These are phyloP conservation scores for Brassica carinata DNA, from an alignment of 345 rosid genomes.

Conservation along the genomic window DNA sequence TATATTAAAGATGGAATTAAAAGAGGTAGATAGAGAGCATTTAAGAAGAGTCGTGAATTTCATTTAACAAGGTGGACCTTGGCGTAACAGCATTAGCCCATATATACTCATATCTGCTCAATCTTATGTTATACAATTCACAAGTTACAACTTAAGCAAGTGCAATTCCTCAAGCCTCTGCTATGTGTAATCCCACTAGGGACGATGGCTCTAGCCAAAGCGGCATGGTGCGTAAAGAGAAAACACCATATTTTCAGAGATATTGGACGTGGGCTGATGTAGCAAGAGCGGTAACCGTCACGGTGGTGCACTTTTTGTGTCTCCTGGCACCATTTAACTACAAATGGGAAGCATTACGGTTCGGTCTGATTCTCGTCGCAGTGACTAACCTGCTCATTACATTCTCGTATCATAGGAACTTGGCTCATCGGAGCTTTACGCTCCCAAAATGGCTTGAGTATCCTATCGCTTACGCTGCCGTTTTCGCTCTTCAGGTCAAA, in stretches of 20 bases:
- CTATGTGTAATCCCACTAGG: slow-evolving; percentile 26
- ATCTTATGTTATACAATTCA: background rate
- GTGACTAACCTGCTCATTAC: slow-evolving; percentile 66
- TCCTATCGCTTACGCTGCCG: slow-evolving; percentile 69
- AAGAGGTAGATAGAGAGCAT: slow-evolving; percentile 8
- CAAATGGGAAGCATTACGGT: slow-evolving; percentile 69
- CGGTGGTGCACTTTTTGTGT: slow-evolving; percentile 57
- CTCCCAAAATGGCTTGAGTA: slow-evolving; percentile 86
- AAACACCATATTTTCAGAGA: slow-evolving; percentile 42
- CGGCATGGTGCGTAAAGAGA: slow-evolving; percentile 36
- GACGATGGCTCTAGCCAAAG: slow-evolving; percentile 23
- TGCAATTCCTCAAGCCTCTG: background rate
- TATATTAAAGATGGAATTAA: background rate
- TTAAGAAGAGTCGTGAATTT: background rate
- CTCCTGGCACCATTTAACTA: slow-evolving; percentile 69
- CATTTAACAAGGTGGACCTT: background rate
- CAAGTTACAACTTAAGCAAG: background rate
- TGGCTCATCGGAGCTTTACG: slow-evolving; percentile 74
- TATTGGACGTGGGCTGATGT: slow-evolving; percentile 62
- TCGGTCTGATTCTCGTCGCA: slow-evolving; percentile 48
- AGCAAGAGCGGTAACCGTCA: slow-evolving; percentile 46
- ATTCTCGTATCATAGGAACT: slow-evolving; percentile 67
- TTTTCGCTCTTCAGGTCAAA: slow-evolving; percentile 72
- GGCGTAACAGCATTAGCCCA: background rate
- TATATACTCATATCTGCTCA: slow-evolving; percentile 13